Evolutionary conservation across 495 filamentous ascomycete species (phyloP).

Genomic region (Neurospora pannonica): DNA sequence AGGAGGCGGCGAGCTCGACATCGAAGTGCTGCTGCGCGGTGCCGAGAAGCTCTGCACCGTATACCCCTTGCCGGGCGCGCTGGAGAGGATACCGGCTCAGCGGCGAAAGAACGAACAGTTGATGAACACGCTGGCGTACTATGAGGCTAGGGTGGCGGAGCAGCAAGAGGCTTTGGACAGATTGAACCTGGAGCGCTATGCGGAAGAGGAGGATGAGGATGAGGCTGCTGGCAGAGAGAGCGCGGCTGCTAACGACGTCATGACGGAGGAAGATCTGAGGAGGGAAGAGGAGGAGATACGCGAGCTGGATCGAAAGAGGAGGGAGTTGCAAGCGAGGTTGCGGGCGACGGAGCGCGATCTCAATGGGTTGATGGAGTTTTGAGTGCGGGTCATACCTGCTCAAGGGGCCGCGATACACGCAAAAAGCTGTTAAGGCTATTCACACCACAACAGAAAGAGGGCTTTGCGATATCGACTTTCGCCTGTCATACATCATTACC

Average conservation of each 20-base stretch:
- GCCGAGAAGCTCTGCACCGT: conserved; percentile 86
- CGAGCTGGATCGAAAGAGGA: conserved; percentile 69
- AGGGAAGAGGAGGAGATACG: conserved; percentile 71
- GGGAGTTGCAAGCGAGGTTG: conserved; percentile 64
- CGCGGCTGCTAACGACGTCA: conserved; percentile 26
- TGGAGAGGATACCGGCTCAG: conserved; percentile 63
- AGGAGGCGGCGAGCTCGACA: conserved; percentile 62
- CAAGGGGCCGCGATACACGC: neutral
- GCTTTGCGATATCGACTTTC: neutral
- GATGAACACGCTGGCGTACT: conserved; percentile 61
- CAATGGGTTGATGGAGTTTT: conserved; percentile 47
- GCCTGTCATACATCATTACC: neutral
- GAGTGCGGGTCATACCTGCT: neutral
- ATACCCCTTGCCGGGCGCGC: conserved; percentile 78
- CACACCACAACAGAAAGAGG: neutral
- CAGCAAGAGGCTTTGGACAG: conserved; percentile 65
- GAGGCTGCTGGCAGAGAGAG: conserved; percentile 28
- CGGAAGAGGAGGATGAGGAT: conserved; percentile 38
- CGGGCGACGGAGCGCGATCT: conserved; percentile 74
- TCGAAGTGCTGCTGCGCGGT: conserved; percentile 75
- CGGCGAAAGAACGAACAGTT: conserved; percentile 64
- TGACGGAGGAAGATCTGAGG: conserved; percentile 68
- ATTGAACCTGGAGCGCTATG: conserved; percentile 51
- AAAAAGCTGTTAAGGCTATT: neutral
- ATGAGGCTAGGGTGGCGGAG: conserved; percentile 69